Evolutionary conservation across 495 filamentous ascomycete species (phyloP), one percentile per base, ranked within the genome.

Genomic region (Xylaria bambusicola): DNA sequence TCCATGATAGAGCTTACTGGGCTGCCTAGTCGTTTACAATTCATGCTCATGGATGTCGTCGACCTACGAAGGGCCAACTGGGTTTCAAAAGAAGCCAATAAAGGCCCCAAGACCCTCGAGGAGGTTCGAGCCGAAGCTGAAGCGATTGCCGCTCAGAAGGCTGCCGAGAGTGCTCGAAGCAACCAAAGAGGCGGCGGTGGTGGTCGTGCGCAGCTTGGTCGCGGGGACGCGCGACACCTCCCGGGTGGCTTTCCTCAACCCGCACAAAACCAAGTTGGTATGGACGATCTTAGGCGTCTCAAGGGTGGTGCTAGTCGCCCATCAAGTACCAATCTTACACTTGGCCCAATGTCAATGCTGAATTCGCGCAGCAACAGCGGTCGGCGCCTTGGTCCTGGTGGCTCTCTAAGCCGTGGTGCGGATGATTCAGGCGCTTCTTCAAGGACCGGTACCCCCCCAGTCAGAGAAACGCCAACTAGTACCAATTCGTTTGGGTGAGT

Each of bases 31-130:
- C 87, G 94, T 76, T 75, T 97, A 63, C 82, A 81, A 62, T 99
- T 97, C 77, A 98, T 98, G 94, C 80, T 98, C 24, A 86, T 98
- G 86, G 94, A 99, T 75, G 82, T 95, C 62, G 72, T 92, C 63
- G 94, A 99, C 72, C 77, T 98, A 55, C 86, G 94, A 56, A 80
- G 71, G 65, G 77, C 76, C 33, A 74, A 79, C 66, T 99, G 94
- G 94, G 67, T 78, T 29, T 89, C 89, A 48, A 98, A 97, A 81
- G 91, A 94, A 66, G 81, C 85, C 36, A 81, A 86, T 71, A 98
- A 98, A 78, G 94, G 94, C 35, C 94, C 94, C 50, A 97, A 97
- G 83, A 99, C 94, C 9, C 88, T 99, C 48, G 85, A 89, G 12
- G 88, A 97, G 78, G 89, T 99, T 62, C 87, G 89, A 64, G 86